phyloP scores from a whole-genome alignment of 2,329 filamentous ascomycete genomes.

The Diaporthe caulivora region DNA sequence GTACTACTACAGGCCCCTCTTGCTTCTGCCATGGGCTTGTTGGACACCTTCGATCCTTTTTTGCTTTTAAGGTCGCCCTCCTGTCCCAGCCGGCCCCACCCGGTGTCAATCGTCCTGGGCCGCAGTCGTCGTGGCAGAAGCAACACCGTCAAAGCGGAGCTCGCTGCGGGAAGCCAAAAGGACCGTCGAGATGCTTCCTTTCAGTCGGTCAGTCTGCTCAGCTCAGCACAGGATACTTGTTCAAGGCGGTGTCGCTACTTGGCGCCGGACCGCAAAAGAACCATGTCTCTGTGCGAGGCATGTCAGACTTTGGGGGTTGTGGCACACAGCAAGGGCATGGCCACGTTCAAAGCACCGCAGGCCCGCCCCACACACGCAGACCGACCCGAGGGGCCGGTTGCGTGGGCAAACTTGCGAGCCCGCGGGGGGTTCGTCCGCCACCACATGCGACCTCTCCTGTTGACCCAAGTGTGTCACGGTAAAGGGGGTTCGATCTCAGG shows the following conservation, averaged over 20 bases:
- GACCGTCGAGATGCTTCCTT: constrained; percentile 2
- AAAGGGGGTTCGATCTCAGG: constrained; percentile 31
- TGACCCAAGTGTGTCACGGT: constrained; percentile 33
- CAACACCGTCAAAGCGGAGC: constrained; percentile 16
- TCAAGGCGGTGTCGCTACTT: constrained; percentile 20
- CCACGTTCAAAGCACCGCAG: constrained; percentile 14
- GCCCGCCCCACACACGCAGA: neutral
- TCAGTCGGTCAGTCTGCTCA: constrained; percentile 12
- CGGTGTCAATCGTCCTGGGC: constrained; percentile 15
- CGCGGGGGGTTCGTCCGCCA: constrained; percentile 24
- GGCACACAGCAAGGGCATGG: constrained; percentile 14
- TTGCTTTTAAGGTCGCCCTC: neutral
- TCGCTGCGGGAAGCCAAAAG: neutral
- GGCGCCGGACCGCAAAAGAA: constrained; percentile 26
- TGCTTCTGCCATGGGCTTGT: constrained; percentile 3
- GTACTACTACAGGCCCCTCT: neutral
- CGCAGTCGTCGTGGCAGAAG: constrained; percentile 18
- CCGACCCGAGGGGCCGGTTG: constrained; percentile 31
- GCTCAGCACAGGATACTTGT: constrained; percentile 1
- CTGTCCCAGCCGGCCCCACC: constrained; percentile 3
- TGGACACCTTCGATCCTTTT: neutral
- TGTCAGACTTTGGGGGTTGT: constrained; percentile 24
- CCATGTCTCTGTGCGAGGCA: constrained; percentile 29
- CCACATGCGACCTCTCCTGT: constrained; percentile 30
- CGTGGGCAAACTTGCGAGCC: constrained; percentile 21